phyloP scores from a whole-genome alignment of 2,329 filamentous ascomycete genomes.

The Lecanicillium sp. region DNA sequence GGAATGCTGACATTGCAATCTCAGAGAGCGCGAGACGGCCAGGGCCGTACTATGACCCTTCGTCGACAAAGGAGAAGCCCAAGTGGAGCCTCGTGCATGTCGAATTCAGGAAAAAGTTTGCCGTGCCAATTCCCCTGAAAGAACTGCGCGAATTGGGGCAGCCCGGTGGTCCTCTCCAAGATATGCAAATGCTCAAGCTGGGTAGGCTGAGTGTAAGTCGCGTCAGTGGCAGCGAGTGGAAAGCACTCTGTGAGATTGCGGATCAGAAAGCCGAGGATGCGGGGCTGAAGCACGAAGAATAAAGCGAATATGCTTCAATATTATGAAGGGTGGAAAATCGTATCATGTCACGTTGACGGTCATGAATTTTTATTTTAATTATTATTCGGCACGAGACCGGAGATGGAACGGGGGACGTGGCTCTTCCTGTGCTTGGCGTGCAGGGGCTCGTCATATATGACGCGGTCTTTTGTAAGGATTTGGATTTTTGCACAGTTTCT shows the following conservation, averaged over 20 bases:
- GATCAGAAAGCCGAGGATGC: conserved; percentile 32
- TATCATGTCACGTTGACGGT: too few relatives aligned
- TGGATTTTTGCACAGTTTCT: too few relatives aligned
- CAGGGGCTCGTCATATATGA: too few relatives aligned
- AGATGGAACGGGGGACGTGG: too few relatives aligned
- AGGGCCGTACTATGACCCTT: conserved; percentile 73
- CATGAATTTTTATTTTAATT: too few relatives aligned
- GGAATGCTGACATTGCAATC: neutral
- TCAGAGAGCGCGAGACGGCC: conserved; percentile 24
- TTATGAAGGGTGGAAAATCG: too few relatives aligned
- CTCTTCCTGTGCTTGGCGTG: too few relatives aligned
- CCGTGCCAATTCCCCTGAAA: conserved; percentile 59
- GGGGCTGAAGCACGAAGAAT: conserved; percentile 27
- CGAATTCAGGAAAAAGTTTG: conserved; percentile 76
- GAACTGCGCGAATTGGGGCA: conserved; percentile 61
- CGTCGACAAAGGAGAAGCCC: conserved; percentile 49
- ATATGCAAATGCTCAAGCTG: conserved; percentile 79
- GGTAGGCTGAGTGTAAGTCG: conserved; percentile 74
- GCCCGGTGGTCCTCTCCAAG: conserved; percentile 49
- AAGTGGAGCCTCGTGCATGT: conserved; percentile 87
- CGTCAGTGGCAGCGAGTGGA: conserved; percentile 59
- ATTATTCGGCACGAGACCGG: too few relatives aligned
- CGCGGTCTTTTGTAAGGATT: too few relatives aligned
- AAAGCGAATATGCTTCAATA: neutral
- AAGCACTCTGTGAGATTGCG: conserved; percentile 48